Base-by-base conservation (phyloP, 1,284 basidiomycete species). In the Pseudomicrostroma phylloplanum region DNA sequence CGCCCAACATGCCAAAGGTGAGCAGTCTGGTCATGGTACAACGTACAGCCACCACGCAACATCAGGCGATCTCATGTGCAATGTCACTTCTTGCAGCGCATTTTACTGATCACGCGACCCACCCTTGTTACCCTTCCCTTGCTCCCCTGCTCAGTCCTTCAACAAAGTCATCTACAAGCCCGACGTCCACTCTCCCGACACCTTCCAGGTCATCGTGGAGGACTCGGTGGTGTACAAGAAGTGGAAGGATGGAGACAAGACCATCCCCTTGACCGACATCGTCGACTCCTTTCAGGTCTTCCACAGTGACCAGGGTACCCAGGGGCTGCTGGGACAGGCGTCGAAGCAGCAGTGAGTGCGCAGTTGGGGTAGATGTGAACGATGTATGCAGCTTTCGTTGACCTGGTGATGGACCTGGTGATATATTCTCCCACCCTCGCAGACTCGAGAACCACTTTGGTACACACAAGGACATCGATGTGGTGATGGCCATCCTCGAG, bases 201-300 rank as follows among this genome's bases (percentile, higher is more conserved):
- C 80, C 59, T 81, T 65, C 67, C 76, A 80, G 68, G 66, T 80
- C 55, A 71, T 81, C 60, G 70, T 81, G 57, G 74, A 75, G 58
- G 73, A 69, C 57, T 73, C 69, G 11, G 71, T 70, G 26, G 7
- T 59, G 65, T 78, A 75, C 67, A 67, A 78, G 58, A 77, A 78
- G 64, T 81, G 78, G 78, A 72, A 69, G 60, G 73, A 65, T 39
- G 80, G 80, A 58, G 80, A 78, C 70, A 65, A 69, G 65, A 77
- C 80, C 25, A 80, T 81, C 62, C 79, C 80, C 6, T 74, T 81
- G 42, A 72, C 76, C 19, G 76, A 80, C 39, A 77, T 81, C 11
- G 80, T 81, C 51, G 80, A 80, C 55, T 67, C 70, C 15, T 81
- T 81, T 67, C 74, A 80, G 56, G 68, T 81, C 63, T 80, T 81